Base-by-base conservation (phyloP, 202 grass and related monocot genomes). In the Eragrostis tef region DNA sequence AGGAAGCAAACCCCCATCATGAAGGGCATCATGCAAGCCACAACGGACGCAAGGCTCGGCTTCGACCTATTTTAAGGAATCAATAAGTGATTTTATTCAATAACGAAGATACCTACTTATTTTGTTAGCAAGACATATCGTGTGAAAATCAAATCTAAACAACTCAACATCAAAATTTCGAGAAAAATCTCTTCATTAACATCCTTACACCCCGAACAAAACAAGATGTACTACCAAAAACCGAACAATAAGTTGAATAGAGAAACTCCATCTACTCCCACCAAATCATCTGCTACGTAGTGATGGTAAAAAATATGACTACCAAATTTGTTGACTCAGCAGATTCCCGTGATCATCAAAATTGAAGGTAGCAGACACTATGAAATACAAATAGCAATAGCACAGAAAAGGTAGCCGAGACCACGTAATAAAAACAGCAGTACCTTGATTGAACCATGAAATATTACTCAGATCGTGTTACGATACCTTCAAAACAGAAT, bases 21-120 rank as follows among this genome's bases (percentile, higher is more conserved):
- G 83, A 99, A 93, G 24, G 96, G 93, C 93, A 96, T 92, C 85
- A 94, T 91, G 85, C 96, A 99, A 72, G 90, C 96, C 70, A 99
- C 90, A 76, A 88, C 82, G 9, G 96, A 92, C 20, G 96, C 96
- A 51, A 96, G 78, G 73, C 89, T 95, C 24, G 85, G 93, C 75
- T 94, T 99, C 26, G 96, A 99, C 70, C 90, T 99, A 84, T 50
- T 64, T 11, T 43, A 56, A 65, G 60, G 77, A 13, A 65, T 3
- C 21, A 46, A 25, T 22, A 34, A 24, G 12, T 68, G 41, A 11
- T 22, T 41, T 56, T 51, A 44, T 26, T 73, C 59, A 36, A 25
- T 44, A 67, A 7, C 42, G 20, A 61, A 50, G 42, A 44, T 22
- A 76, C 7, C 31, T 2, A 57, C 11, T 29, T 19, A 58, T 49